Conservation (phyloP, 2,329 filamentous ascomycete genomes). For the Magnaporthiopsis incrustans region DNA sequence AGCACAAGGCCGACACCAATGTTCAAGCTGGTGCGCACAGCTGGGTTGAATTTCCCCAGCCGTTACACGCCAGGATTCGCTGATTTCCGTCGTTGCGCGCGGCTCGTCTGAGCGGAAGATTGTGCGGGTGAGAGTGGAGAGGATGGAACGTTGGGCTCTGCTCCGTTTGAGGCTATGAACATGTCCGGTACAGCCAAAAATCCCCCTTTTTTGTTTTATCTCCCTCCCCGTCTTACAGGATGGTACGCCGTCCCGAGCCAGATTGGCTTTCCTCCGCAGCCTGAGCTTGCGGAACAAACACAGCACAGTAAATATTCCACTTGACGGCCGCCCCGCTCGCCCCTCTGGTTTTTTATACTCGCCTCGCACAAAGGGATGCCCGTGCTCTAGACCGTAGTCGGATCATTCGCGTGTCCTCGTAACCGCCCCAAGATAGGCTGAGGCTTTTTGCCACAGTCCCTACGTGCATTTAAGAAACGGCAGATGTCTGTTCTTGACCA, state of each 20-base stretch:
- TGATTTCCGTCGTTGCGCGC: not conserved
- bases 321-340: too few relatives aligned
- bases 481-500: not conserved
- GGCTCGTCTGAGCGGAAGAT: not conserved
- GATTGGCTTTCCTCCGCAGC: not conserved
- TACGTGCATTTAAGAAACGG: not conserved
- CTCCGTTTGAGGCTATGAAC: not conserved
- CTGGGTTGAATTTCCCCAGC: not conserved
- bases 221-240: too few relatives aligned
- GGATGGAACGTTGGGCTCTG: not conserved
- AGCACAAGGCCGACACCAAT: too few relatives aligned
- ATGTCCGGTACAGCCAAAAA: not conserved
- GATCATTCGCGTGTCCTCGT: not conserved
- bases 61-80: not conserved
- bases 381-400: not conserved
- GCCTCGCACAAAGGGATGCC: not conserved
- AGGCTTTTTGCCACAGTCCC: not conserved
- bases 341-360: not conserved
- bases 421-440: not conserved
- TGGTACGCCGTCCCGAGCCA: too few relatives aligned
- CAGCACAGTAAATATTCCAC: not conserved
- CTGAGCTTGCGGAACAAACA: not conserved
- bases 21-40: not conserved
- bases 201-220: too few relatives aligned
- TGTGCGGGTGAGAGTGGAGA: not conserved